Evolutionary conservation across 805 yeast species (phyloP), one percentile per base, ranked within the genome.

Genomic region (Ogataea siamensis): DNA sequence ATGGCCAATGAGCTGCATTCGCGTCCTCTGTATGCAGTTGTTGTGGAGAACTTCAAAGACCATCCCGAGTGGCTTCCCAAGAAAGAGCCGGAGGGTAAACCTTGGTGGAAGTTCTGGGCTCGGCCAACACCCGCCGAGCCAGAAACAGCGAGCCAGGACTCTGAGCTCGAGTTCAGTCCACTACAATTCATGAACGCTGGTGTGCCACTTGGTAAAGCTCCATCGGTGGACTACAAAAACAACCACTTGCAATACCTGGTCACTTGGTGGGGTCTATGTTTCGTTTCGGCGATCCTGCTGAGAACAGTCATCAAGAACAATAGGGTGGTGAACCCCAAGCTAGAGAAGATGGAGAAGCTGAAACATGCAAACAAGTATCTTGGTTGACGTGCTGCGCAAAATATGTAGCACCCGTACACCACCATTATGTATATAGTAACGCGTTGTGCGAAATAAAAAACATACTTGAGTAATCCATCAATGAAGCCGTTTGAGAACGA

Each of bases 191-290:
- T 78, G 39, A 74, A 71, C 41, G 82, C 86, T 5, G 99, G 99
- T 37, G 91, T 91, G 5, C 99, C 99, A 8, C 59, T 93, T 8
- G 99, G 96, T 1, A 79, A 83, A 38, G 63, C 70, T 7, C 89
- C 96, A n/a, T 78, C 77, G 50, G 76, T 91, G 22, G 89, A 81
- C 49, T 73, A 87, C 56, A 79, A 83, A 44, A 93, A 93, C 60
- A 87, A 88, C 56, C 99, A 93, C 57, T 64, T 89, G 60, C 96
- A 91, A 60, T 93, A 93, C 59, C 66, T 93, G 54, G 78, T 87
- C 14, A 93, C 99, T 0, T 93, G 99, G 99, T 91, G 86, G 59
- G 95, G 96, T 0, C 73, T 91, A 28, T 78, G 88, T 2, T 52
- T 84, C 27, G 74, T 86, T 25, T 83, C 95, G 24, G 52, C 88